Evolutionary conservation across 2,329 filamentous ascomycete genomes (phyloP).

Genomic region (Plectosphaerella sp.): DNA sequence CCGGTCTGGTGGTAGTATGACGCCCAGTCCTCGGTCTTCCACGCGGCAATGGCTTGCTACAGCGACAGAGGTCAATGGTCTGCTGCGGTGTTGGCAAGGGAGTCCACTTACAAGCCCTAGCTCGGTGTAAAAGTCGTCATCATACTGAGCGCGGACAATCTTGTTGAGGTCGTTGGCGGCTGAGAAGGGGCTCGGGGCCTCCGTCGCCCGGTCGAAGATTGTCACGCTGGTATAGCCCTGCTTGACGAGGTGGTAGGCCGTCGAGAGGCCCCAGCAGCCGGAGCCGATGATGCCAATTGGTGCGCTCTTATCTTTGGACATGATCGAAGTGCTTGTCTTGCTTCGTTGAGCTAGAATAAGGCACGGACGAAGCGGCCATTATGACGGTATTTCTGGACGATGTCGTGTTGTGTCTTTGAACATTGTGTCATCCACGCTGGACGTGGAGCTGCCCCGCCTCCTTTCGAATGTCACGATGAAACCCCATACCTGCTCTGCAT

Average conservation of each 20-base stretch:
- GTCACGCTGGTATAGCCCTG: conserved; percentile 41
- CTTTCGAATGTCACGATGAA: too few relatives aligned
- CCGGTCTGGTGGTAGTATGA: conserved; percentile 42
- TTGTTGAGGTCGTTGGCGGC: conserved; percentile 59
- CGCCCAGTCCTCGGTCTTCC: conserved; percentile 46
- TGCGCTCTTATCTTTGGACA: not conserved
- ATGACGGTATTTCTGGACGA: too few relatives aligned
- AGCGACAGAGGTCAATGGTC: not conserved
- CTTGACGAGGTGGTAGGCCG: conserved; percentile 38
- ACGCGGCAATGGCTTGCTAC: conserved; percentile 45
- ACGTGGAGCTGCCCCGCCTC: too few relatives aligned
- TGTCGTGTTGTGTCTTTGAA: too few relatives aligned
- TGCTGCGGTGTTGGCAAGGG: not conserved
- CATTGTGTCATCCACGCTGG: too few relatives aligned
- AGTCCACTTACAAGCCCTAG: conserved; percentile 41
- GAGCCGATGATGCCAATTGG: conserved; percentile 35
- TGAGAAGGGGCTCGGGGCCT: conserved; percentile 39
- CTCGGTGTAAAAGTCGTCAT: conserved; percentile 52
- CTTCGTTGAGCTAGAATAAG: too few relatives aligned
- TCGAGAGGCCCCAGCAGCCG: conserved; percentile 47
- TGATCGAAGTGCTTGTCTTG: not conserved
- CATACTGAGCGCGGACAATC: conserved; percentile 55
- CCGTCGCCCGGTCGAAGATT: conserved; percentile 36
- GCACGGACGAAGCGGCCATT: too few relatives aligned
- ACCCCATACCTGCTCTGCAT: too few relatives aligned